Base-by-base conservation (phyloP, 805 yeast species). In the Dipodascus geniculatus region DNA sequence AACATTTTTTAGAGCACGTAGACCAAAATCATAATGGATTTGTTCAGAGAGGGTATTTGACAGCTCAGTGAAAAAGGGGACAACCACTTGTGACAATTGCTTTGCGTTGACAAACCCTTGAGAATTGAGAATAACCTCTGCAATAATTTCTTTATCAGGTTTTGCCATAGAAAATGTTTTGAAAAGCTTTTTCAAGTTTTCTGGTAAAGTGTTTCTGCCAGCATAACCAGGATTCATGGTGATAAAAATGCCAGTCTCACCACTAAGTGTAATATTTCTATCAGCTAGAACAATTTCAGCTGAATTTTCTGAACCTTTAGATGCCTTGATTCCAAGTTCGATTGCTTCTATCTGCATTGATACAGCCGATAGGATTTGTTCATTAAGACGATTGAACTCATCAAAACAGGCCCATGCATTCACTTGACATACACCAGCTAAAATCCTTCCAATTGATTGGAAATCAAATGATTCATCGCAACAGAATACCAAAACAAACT, bases 391-490 rank as follows among this genome's bases (percentile, higher is more conserved):
- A 63, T 91, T 91, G 63, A 91, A 90, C 65, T 91, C 98, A 66
- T 91, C 98, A 69, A 91, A 91, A 67, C 98, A 91, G 2, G 90
- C 95, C 96, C 96, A 91, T 0, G 89, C 83, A 0, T 96, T 96
- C 3, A 88, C 79, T 56, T 81, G 81, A 56, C 90, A 82, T 8
- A 89, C 72, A 49, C 98, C 98, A 22, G 79, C 62, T 31, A 91
- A 70, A 22, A 91, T 79, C 48, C 97, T 71, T 9, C 87, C 80
- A 66, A 91, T 83, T 0, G 95, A 78, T 54, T 78, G 83, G 61
- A 77, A 85, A 61, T 90, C 96, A 70, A 87, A 91, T 0, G 86
- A 71, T 51, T 90, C 96, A 61, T 91, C 98, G 70, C 98, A 91
- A 63, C 88, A 83, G 66, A 91, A 90, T 0, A 91, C 96, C 9